Evolutionary conservation across 2,329 filamentous ascomycete genomes (phyloP).

Genomic region (Cercospora berteroae): DNA sequence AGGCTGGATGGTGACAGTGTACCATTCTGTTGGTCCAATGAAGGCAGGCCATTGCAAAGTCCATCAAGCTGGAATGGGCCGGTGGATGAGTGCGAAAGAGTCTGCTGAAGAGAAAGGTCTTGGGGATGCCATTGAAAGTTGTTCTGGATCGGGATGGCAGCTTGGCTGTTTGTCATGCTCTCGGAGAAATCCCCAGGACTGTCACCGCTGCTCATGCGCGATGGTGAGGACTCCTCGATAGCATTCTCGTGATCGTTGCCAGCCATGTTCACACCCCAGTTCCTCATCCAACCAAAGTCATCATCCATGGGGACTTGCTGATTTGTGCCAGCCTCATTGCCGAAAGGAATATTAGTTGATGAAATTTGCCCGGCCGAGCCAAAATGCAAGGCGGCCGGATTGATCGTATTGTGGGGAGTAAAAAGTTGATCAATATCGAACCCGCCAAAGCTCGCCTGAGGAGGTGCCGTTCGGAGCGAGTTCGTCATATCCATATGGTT

Average conservation of each 20-base stretch:
- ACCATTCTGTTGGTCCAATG: constrained; percentile 66
- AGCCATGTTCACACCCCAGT: constrained; percentile 73
- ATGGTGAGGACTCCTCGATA: constrained; percentile 90
- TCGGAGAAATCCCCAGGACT: constrained; percentile 92
- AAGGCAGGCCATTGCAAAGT: constrained; percentile 70
- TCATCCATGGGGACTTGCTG: constrained; percentile 66
- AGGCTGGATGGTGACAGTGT: constrained; percentile 76
- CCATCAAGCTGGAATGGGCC: constrained; percentile 74
- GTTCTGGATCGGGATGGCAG: constrained; percentile 29
- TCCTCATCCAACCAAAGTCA: constrained; percentile 82
- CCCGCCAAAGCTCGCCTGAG: constrained; percentile 65
- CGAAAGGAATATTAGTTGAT: constrained; percentile 44
- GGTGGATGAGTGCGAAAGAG: constrained; percentile 58
- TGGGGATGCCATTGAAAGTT: constrained; percentile 56
- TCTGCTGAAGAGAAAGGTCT: constrained; percentile 63
- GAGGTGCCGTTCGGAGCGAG: constrained; percentile 76
- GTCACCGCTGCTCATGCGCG: constrained; percentile 91
- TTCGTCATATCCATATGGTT: constrained; percentile 59
- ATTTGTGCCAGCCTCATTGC: constrained; percentile 33
- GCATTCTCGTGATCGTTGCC: constrained; percentile 58
- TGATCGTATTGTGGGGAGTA: constrained; percentile 61
- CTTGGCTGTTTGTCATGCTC: constrained; percentile 76
- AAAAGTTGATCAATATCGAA: constrained; percentile 73
- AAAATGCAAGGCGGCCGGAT: constrained; percentile 74
- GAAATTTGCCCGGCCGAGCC: constrained; percentile 55